A percentile compares a stretch with the other conserved stretches of the same genome.
Conservation (phyloP, 164 flowering plant species). For the Platanus orientalis region DNA sequence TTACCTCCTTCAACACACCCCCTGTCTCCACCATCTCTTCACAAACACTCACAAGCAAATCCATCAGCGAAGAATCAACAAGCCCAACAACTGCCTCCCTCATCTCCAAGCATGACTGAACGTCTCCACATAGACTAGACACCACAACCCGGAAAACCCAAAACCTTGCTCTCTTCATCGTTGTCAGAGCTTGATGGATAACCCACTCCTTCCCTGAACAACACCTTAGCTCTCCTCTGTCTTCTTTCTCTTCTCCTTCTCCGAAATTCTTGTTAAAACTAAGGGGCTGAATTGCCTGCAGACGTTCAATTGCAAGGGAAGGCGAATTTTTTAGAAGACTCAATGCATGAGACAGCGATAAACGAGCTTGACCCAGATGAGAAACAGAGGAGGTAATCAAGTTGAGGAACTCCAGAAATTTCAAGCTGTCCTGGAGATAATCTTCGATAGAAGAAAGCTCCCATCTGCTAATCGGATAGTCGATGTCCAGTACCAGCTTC, state of each 20-base stretch:
- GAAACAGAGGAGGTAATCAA: conserved; percentile 35
- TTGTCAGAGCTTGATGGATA: conserved; percentile 34
- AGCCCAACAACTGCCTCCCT: conserved; percentile 12
- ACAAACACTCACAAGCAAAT: conserved; percentile 15
- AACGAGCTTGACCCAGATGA: conserved; percentile 35
- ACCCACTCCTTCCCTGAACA: conserved; percentile 24
- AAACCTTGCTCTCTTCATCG: conserved; percentile 24
- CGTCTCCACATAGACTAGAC: conserved; percentile 35
- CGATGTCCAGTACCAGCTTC: conserved; percentile 38
- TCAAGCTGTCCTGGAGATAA: conserved; percentile 38
- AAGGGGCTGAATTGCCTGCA: conserved; percentile 20
- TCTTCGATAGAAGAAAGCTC: conserved; percentile 26
- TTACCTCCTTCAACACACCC: conserved; percentile 25
- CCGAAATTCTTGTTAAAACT: conserved; percentile 13
- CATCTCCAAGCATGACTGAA: conserved; percentile 25
- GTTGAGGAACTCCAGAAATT: conserved; percentile 36
- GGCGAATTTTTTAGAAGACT: conserved; percentile 24
- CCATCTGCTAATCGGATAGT: conserved; percentile 45
- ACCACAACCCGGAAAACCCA: conserved; percentile 37
- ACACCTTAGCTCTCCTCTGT: conserved; percentile 3
- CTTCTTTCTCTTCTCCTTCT: neutral
- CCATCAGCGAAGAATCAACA: conserved; percentile 7
- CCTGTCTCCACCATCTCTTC: conserved; percentile 13
- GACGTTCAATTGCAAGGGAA: conserved; percentile 14
- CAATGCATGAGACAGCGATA: conserved; percentile 32